Evolutionary conservation across 441 rosid genomes (phyloP).

Genomic region (Populus hybrid): DNA sequence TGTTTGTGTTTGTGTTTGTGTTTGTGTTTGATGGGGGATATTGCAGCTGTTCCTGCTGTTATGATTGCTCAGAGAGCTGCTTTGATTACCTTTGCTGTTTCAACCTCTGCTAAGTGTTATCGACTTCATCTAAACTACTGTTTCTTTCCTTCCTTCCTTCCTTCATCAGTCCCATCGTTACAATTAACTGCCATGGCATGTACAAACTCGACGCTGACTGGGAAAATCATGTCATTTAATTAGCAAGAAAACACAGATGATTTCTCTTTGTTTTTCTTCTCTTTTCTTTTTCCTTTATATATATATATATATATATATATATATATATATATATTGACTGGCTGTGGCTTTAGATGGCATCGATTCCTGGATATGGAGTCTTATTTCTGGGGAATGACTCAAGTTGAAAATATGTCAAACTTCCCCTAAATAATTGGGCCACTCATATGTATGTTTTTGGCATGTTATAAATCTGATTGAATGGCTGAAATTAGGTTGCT

Average conservation of each 20-base stretch:
- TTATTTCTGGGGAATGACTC: not conserved
- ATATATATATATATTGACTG: not conserved
- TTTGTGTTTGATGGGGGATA: constrained; percentile 4
- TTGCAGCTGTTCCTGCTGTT: constrained; percentile 49
- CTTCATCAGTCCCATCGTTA: not conserved
- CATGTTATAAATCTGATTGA: too few species aligned
- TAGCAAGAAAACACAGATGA: too few species aligned
- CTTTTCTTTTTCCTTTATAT: too few species aligned
- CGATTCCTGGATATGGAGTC: not conserved
- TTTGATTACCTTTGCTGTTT: constrained; percentile 34
- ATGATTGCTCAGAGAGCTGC: constrained; percentile 40
- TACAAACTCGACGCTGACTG: not conserved
- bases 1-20: not conserved
- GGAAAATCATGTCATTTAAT: too few species aligned
- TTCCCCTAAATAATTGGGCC: too few species aligned
- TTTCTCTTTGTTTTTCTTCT: not conserved
- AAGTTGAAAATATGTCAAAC: not conserved
- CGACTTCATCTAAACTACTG: not conserved
- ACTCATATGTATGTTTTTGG: too few species aligned
- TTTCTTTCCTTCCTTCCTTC: not conserved
- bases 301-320: too few species aligned
- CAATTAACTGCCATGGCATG: not conserved
- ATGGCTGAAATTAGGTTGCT: too few species aligned
- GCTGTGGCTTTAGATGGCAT: not conserved
- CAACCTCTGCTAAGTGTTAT: not conserved